Evolutionary conservation across 768 basidiomycete species (phyloP), one percentile per base, ranked within the genome.

Genomic region (Clitopilus passeckerianus): DNA sequence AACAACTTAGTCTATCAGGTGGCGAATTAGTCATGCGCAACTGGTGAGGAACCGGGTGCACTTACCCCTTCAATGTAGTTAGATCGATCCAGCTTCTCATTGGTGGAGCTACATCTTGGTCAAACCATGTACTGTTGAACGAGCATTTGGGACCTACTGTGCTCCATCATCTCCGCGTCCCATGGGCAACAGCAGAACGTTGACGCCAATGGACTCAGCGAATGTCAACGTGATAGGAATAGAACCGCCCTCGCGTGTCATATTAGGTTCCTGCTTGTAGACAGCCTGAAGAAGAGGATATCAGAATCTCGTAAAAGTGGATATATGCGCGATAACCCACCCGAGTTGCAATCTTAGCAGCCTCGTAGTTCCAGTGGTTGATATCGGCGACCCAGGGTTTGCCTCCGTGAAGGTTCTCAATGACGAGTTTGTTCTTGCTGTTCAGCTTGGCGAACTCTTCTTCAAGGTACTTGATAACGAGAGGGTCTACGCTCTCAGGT

Each of bases 151-250:
- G 5, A 84, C 90, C 63, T 68, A 93, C 89, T 94, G 93, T 43
- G 93, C 91, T 65, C 95, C 96, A 63, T 98, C 96, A 67, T 98
- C 94, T 1, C 92, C 91, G 54, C 95, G 80, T 1, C 94, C 94
- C 88, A 96, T 95, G 0, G 95, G 96, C 27, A 98, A 78, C 18
- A 98, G 76, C 59, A 95, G 71, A 8, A 97, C 92, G 67, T 95
- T 97, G 58, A 94, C 88, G 12, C 85, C 85, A 52, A 97, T 76
- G 46, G 84, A 84, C 68, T 97, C 93, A 9, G 95, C 93, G 70
- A 98, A 96, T 1, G 93, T 95, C 59, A 98, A 80, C 4, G 94
- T 95, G 30, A 96, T 91, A 0, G 95, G 95, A 62, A 95, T 95
- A 6, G 92, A 93, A 5, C 95, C 95, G n/a, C 93, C 93, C 71